Conservation (phyloP, 345 rosid genomes). For the Rhodomyrtus tomentosa region DNA sequence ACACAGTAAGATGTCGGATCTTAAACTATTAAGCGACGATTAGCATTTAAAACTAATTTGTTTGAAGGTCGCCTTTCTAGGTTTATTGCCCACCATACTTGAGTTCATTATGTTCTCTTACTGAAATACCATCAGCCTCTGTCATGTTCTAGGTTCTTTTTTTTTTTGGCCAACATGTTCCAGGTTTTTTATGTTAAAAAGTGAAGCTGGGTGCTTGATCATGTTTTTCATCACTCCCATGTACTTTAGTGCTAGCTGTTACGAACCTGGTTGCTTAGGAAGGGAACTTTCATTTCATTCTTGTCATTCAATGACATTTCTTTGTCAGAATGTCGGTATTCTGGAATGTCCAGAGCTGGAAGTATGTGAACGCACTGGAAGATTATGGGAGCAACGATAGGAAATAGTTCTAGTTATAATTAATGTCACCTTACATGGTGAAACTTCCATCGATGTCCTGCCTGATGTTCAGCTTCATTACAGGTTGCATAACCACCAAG, state of each 20-base stretch:
- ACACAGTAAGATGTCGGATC: neutral
- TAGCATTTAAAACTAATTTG: neutral
- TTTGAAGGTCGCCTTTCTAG: neutral
- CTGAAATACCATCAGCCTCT: neutral
- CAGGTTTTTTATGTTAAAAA: neutral
- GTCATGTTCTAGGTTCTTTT: neutral
- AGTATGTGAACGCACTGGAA: neutral
- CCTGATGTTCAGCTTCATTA: neutral
- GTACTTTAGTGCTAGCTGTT: neutral
- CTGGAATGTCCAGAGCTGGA: neutral
- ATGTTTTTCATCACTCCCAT: neutral
- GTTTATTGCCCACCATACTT: neutral
- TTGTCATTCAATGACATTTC: neutral
- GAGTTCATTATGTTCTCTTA: neutral
- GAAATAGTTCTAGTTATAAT: neutral
- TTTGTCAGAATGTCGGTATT: neutral
- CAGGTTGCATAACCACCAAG: conserved; percentile 52
- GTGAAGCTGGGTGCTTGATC: neutral
- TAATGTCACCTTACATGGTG: neutral
- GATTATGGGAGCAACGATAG: neutral
- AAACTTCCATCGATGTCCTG: neutral
- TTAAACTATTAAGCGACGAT: neutral
- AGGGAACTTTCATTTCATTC: neutral
- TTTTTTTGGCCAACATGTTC: neutral
- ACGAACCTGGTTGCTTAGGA: neutral